These are phyloP conservation scores for Mycena polygramma DNA, from an alignment of 768 basidiomycete genomes.

Conservation along the genomic window DNA sequence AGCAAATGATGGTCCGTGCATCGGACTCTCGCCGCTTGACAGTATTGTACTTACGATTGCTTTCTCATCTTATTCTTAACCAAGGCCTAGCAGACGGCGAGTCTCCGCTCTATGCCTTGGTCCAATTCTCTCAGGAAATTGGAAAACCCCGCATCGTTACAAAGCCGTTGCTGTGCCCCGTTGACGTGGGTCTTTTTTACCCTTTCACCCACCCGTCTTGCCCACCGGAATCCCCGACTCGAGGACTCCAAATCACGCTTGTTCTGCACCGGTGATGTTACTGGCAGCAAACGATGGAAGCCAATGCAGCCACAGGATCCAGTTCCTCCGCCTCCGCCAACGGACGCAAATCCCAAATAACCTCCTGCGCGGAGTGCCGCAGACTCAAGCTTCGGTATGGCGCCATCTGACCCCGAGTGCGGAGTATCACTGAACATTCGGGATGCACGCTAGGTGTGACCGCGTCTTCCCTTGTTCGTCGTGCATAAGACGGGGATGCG, in stretches of 20 bases:
- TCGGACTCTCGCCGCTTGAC: no score
- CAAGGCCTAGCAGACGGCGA: no score
- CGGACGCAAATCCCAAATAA: conserved; percentile 39
- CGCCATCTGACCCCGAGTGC: no score
- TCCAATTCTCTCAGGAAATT: no score
- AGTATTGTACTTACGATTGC: no score
- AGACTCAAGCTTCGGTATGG: conserved; percentile 53
- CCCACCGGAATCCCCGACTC: no score
- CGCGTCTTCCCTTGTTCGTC: conserved; percentile 56
- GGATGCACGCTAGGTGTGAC: conserved; percentile 45
- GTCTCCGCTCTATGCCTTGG: no score
- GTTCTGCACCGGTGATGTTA: conserved; percentile 8
- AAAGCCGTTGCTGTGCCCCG: not conserved
- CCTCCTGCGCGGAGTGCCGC: conserved; percentile 41
- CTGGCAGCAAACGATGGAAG: conserved; percentile 17
- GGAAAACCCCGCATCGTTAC: no score
- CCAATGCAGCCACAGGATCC: conserved; percentile 15
- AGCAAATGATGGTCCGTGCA: no score
- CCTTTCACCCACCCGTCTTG: not conserved
- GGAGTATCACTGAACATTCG: not conserved
- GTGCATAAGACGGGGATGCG: conserved; percentile 57
- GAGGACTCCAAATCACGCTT: not conserved
- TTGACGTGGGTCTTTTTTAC: not conserved
- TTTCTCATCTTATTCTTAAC: no score
- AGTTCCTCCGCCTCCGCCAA: conserved; percentile 1